Conservation (phyloP, 441 rosid genomes). For the Metrosideros polymorpha region DNA sequence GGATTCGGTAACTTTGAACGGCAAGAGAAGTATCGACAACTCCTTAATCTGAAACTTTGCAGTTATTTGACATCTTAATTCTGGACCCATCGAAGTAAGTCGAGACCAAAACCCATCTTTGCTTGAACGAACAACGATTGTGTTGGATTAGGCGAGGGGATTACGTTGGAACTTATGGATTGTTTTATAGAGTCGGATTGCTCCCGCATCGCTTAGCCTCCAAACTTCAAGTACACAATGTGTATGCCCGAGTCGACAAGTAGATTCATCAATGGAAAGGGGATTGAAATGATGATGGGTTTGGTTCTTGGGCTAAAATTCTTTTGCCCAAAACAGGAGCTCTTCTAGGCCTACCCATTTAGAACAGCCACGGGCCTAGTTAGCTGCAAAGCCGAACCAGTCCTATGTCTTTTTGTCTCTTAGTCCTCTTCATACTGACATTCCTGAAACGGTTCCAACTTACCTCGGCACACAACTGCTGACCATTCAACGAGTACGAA, state of each 20-base stretch:
- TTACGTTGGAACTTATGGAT: too few species aligned
- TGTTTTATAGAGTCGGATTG: too few species aligned
- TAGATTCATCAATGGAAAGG: background rate
- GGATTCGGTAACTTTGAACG: too few species aligned
- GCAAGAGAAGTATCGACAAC: too few species aligned
- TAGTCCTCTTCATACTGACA: background rate
- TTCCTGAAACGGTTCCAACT: background rate
- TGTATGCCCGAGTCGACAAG: too few species aligned
- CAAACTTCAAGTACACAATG: background rate
- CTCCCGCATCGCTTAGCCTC: too few species aligned
- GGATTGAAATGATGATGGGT: fast-evolving
- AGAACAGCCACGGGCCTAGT: background rate
- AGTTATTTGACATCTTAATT: too few species aligned
- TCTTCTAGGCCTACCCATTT: background rate
- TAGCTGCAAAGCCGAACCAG: background rate
- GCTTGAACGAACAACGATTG: too few species aligned
- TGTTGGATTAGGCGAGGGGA: too few species aligned
- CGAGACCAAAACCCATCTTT: too few species aligned
- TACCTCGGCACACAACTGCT: background rate
- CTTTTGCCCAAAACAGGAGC: background rate
- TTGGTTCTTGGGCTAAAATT: background rate
- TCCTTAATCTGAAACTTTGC: too few species aligned
- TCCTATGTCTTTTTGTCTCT: background rate
- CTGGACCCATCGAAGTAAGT: too few species aligned
- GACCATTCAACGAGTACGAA: background rate